A percentile compares a stretch with the other conserved stretches of the same genome.
Evolutionary conservation across 2,329 filamentous ascomycete species (phyloP).

Genomic region (Septoria linicola): DNA sequence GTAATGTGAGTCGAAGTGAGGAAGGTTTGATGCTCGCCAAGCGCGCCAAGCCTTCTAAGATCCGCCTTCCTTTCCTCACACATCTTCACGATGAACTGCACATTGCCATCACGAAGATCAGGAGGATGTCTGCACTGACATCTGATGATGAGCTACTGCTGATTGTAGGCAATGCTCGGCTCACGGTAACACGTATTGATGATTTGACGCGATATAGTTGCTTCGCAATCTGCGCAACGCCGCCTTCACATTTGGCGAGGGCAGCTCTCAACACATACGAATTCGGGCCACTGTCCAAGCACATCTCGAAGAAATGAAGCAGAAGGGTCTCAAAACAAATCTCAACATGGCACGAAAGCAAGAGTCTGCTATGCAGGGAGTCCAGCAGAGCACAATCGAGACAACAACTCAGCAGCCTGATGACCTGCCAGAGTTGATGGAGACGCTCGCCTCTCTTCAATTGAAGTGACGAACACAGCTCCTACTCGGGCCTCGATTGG

Average conservation of each 20-base stretch:
- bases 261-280: constrained; percentile 34
- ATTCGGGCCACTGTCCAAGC: constrained; percentile 35
- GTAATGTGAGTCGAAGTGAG: not conserved
- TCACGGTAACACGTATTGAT: not conserved
- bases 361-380: constrained; percentile 8
- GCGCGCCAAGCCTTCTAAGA: constrained; percentile 1
- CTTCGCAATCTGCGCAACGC: constrained; percentile 40
- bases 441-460: not conserved
- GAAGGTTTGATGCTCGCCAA: not conserved
- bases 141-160: constrained; percentile 33
- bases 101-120: no score
- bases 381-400: constrained; percentile 1
- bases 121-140: constrained; percentile 6
- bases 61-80: not conserved
- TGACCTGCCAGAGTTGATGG: constrained; percentile 12
- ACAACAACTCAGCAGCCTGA: constrained; percentile 3
- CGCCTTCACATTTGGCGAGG: constrained; percentile 37
- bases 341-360: constrained; percentile 21
- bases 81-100: not conserved
- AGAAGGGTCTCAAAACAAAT: constrained; percentile 28
- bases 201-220: constrained; percentile 29
- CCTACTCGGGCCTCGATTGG: no score
- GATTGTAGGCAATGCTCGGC: constrained; percentile 16
- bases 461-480: no score
- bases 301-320: constrained; percentile 36